These are phyloP conservation scores for Arxiozyma telluris DNA, from an alignment of 1,139 yeast genomes.

Conservation along the genomic window DNA sequence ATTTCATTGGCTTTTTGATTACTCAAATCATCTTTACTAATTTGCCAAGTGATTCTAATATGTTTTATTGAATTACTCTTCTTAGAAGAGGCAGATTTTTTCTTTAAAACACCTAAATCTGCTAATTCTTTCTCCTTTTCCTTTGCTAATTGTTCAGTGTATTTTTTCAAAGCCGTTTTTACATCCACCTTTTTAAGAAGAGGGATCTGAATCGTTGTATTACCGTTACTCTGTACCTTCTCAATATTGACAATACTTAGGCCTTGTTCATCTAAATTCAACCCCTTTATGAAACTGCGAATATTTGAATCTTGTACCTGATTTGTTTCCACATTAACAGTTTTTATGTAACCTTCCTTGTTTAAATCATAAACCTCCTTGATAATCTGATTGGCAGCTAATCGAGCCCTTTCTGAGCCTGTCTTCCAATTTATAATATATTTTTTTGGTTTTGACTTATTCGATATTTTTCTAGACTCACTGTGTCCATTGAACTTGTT, in stretches of 20 bases:
- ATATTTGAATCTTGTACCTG: constrained; percentile 17
- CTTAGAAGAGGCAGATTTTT: constrained; percentile 15
- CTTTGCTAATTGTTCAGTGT: constrained; percentile 34
- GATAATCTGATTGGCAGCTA: constrained; percentile 21
- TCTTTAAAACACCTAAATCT: constrained; percentile 18
- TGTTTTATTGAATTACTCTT: constrained; percentile 31
- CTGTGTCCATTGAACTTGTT: not conserved
- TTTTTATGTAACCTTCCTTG: constrained; percentile 20
- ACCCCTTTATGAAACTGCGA: constrained; percentile 17
- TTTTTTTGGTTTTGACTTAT: constrained; percentile 7
- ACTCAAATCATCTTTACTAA: constrained; percentile 35
- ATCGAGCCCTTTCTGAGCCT: constrained; percentile 26
- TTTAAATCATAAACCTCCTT: constrained; percentile 19
- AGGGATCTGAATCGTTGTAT: constrained; percentile 17
- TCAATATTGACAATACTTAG: constrained; percentile 23
- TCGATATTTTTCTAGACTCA: not conserved
- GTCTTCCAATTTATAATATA: constrained; percentile 21
- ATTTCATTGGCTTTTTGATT: constrained; percentile 40
- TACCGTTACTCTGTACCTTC: constrained; percentile 7
- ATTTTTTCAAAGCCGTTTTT: constrained; percentile 32
- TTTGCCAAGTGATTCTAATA: constrained; percentile 39
- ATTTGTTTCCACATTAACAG: constrained; percentile 17
- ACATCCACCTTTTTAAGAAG: constrained; percentile 34
- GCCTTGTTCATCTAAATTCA: constrained; percentile 22
- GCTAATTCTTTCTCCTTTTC: constrained; percentile 28